Evolutionary conservation across 2,329 filamentous ascomycete species (phyloP).

Genomic region (Colletotrichum nymphaeae): DNA sequence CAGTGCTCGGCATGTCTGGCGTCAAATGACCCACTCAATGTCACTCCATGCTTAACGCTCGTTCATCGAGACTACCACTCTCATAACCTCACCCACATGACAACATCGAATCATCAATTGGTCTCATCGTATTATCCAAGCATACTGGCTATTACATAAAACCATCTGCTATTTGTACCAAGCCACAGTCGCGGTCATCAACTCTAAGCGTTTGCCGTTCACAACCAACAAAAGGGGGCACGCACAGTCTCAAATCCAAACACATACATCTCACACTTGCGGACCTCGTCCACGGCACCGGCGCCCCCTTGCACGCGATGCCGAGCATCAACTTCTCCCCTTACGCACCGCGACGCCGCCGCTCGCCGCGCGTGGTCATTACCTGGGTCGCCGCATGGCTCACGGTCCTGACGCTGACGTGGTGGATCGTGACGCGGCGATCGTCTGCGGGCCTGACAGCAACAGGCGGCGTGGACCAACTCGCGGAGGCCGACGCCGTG

Average conservation of each 20-base stretch:
- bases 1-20: neutral
- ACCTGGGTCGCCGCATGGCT: constrained; percentile 36
- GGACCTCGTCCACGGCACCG: too few relatives aligned
- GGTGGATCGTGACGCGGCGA: constrained; percentile 30
- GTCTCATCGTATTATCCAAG: neutral
- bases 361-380: constrained; percentile 25
- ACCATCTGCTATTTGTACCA: too few relatives aligned
- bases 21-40: neutral
- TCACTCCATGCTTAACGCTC: neutral
- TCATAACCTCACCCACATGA: neutral
- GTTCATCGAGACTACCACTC: neutral
- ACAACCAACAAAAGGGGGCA: neutral
- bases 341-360: constrained; percentile 32
- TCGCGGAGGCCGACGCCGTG: constrained; percentile 11
- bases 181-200: neutral
- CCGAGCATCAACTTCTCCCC: constrained; percentile 21
- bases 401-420: constrained; percentile 29
- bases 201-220: neutral
- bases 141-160: too few relatives aligned
- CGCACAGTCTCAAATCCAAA: neutral
- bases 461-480: neutral
- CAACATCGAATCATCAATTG: neutral
- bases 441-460: neutral
- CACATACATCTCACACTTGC: neutral
- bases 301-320: constrained; percentile 1